Evolutionary conservation across 139 green algal species (phyloP), one percentile per base, ranked within the genome.

Genomic region (Zygnema circumcarinatum): DNA sequence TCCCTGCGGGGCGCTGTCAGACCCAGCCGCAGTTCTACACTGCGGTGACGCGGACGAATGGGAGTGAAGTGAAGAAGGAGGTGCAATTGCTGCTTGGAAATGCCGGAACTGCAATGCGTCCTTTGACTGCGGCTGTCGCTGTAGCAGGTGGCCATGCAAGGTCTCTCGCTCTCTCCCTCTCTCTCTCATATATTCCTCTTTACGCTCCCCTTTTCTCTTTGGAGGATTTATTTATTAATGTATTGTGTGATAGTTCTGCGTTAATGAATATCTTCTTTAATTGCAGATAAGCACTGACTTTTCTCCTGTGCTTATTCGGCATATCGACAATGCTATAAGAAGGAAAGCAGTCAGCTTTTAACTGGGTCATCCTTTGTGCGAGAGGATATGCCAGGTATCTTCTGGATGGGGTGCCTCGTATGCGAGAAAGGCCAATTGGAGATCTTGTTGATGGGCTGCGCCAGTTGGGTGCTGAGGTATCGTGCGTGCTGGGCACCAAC

Each of bases 71-170:
- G 76, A 76, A 33, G 52, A 72, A 54, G 47, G 88, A 83, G 16
- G 35, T 93, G 33, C 93, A 98, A 82, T 93, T 99, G 41, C 98
- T 97, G 89, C 94, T 99, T 31, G 97, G 97, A 83, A 99, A 99
- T 84, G 97, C 97, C 22, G 97, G 97, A 35, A 99, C 97, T 1
- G 97, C 97, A 67, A 99, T 99, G 97, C 92, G 97, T 33, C 97
- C 97, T 3, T 92, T 99, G 32, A 98, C 96, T 16, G 97, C 97
- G 0, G 97, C 97, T 31, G 96, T 99, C 53, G 97, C 97, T 7
- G 97, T 95, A 0, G 96, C 96, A 1, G 97, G 97, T 7, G 97
- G 97, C 3, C 91, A 94, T 2, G 96, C 96, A 22, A 84, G 83
- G 83, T 78, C 54, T 29, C 29, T 25, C 54, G 54, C 54, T 33